Evolutionary conservation across 345 rosid genomes (phyloP).

Genomic region (Gossypium thurberi): DNA sequence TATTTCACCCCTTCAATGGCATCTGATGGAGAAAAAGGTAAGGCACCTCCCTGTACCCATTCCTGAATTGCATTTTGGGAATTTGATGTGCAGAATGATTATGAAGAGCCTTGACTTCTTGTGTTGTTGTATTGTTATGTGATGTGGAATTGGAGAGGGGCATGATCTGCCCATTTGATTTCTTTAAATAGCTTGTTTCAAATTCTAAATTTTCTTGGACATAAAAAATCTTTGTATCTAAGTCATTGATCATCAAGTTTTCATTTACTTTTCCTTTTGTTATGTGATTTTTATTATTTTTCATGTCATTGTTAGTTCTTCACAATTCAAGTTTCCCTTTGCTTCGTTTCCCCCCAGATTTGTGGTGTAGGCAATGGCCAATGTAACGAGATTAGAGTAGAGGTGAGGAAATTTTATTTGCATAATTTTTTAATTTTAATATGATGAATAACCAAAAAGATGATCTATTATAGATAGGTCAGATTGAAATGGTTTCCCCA

Average conservation of each 20-base stretch:
- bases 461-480: no score
- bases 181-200: constrained; percentile 16
- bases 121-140: constrained; percentile 31
- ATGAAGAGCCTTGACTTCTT: constrained; percentile 27
- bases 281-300: constrained; percentile 24
- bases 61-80: not conserved
- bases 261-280: constrained; percentile 9
- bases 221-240: constrained; percentile 30
- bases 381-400: not conserved
- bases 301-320: not conserved
- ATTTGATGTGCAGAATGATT: constrained; percentile 25
- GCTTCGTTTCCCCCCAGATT: not conserved
- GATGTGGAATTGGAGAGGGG: constrained; percentile 35
- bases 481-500: no score
- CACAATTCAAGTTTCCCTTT: not conserved
- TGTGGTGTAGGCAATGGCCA: not conserved
- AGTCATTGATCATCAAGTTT: constrained; percentile 19
- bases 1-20: not conserved
- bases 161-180: constrained; percentile 15
- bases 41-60: constrained; percentile 24
- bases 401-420: no score
- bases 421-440: no score
- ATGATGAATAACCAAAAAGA: no score
- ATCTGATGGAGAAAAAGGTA: constrained; percentile 16
- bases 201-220: constrained; percentile 20